Evolutionary conservation across 495 filamentous ascomycete species (phyloP), one percentile per base, ranked within the genome.

Genomic region (Aspergillus conjunctus): DNA sequence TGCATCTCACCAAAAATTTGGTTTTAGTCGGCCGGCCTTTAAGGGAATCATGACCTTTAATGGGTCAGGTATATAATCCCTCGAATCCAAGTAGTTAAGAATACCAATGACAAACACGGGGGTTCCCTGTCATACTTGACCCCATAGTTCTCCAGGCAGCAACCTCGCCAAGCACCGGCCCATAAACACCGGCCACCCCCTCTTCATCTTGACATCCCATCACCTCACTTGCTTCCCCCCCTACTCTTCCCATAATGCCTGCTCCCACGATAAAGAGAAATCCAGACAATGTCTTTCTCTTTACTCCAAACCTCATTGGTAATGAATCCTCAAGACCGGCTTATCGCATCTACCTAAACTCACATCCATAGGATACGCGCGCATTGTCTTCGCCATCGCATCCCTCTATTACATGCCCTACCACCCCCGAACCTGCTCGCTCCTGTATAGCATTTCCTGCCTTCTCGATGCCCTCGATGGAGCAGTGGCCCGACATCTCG

Each of bases 351-450:
- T 17, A 10, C 37, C 32, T 54, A 50, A 21, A 21, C 48, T 10
- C 49, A 54, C 31, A 33, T 21, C 43, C 22, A 46, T 58, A 96
- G 93, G 94, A 63, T 98, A 98, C 76, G 81, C 79, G 54, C 90
- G 94, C 62, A 88, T 98, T 66, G 77, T 97, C 63, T 86, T 98
- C 57, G 90, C 93, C 60, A 77, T 96, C 61, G 90, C 89, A 41
- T 95, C 93, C 46, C 87, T 98, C 62, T 97, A 96, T 79, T 98
- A 95, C 80, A 98, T 98, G 93, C 92, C 93, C 26, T 82, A 96
- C 33, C 94, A 98, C 71, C 94, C 94, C 4, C 86, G 92, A 66
- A 96, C 92, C 31, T 98, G 94, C 78, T 90, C 89, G 55, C 67
- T 91, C 50, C 89, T 98, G 33, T 98, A 98, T 77, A 90, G 84